Evolutionary conservation across 108 stramenopile species (phyloP), one percentile per base, ranked within the genome.

Genomic region (Cyclotella baltica): DNA sequence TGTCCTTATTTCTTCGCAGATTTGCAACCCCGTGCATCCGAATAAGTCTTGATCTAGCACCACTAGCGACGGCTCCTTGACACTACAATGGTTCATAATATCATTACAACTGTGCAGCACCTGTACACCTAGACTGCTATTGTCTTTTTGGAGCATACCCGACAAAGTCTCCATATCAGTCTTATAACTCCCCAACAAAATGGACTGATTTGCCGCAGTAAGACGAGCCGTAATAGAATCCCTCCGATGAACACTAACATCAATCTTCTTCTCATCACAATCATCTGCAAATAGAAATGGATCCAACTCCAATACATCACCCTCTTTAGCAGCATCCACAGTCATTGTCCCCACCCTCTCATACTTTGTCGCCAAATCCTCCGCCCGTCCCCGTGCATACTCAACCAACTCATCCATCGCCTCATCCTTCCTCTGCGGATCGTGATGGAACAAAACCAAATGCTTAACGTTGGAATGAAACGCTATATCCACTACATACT

Each of bases 401-500:
- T 29, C 31, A 4, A 82, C 50, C 52, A 82, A 59, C 0, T 82
- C 76, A 56, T 82, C 81, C 70, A 82, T 76, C 67, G 76, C 59
- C 40, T 82, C 81, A 43, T 82, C 81, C 25, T 40, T 65, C 23
- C 81, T 50, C 30, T 72, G 62, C 30, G 81, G 81, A 47, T 82
- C 81, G 25, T 82, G 81, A 40, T 82, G 81, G 66, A 82, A 82
- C 11, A 82, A 35, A 29, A 61, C 27, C 37, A 82, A 57, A 20
- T 82, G 58, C 22, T 72, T 71, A 13, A 77, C 81, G 31, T 76
- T 70, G 1, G 76, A 76, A 36, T 70, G 37, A 36, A 77, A 72
- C 25, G 81, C 81, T 33, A 82, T 70, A 50, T 82, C 81, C n/a
- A 82, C 76, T 2, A 82, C 81, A 59, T 82, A 82, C 36, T 82